Evolutionary conservation across 495 filamentous ascomycete genomes (phyloP).

Genomic region (Thozetella sp.): DNA sequence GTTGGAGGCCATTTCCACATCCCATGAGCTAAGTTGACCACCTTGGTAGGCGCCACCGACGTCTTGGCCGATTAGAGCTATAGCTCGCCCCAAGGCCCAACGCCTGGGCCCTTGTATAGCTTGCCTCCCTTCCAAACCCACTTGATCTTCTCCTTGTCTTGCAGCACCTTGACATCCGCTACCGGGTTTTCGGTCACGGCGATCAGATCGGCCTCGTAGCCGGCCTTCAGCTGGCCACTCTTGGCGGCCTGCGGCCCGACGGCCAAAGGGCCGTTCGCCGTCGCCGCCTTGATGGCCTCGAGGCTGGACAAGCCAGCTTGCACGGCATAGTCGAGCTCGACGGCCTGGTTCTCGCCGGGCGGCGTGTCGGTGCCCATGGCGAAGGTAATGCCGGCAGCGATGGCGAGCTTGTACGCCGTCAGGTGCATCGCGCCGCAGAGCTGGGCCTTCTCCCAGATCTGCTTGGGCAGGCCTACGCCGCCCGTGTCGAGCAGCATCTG

Average conservation of each 20-base stretch:
- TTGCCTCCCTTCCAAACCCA: constrained; percentile 44
- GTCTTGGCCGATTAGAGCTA: no score
- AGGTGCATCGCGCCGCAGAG: constrained; percentile 31
- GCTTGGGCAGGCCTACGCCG: constrained; percentile 25
- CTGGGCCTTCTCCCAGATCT: constrained; percentile 42
- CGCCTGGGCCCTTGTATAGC: constrained; percentile 32
- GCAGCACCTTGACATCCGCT: constrained; percentile 37
- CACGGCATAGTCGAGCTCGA: constrained; percentile 46
- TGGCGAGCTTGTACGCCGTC: constrained; percentile 42
- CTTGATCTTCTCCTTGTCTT: constrained; percentile 33
- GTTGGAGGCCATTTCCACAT: no score
- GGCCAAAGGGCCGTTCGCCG: constrained; percentile 42
- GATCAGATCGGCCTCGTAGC: constrained; percentile 45
- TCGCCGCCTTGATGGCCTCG: constrained; percentile 49
- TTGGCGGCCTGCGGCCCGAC: constrained; percentile 38
- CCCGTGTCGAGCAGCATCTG: constrained; percentile 29
- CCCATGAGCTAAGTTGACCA: no score
- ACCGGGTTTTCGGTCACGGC: constrained; percentile 37
- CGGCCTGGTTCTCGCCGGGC: constrained; percentile 43
- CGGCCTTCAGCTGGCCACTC: constrained; percentile 40
- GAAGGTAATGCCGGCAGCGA: constrained; percentile 30
- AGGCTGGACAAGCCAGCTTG: constrained; percentile 45
- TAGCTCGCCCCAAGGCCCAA: constrained; percentile 34
- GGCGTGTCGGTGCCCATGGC: constrained; percentile 40
- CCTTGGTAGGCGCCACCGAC: no score